These are phyloP conservation scores for Xeromyces bisporus DNA, from an alignment of 495 filamentous ascomycete species.

Conservation along the genomic window DNA sequence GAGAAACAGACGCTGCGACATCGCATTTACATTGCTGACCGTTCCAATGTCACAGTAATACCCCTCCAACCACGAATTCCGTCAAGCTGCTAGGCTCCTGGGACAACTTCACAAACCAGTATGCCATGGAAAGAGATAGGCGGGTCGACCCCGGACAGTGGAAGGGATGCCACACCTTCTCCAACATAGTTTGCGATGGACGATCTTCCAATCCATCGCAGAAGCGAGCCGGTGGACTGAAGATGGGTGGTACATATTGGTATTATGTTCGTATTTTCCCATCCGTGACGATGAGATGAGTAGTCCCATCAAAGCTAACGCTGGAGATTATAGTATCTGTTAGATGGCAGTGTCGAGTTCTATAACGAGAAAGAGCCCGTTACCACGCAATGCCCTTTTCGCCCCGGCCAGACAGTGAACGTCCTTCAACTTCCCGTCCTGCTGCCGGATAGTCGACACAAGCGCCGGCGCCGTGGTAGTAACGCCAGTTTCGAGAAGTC, in stretches of 20 bases:
- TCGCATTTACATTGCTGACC: too few relatives aligned
- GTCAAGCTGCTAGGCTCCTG: conserved; percentile 79
- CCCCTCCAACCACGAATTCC: conserved; percentile 45
- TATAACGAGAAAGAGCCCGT: conserved; percentile 52
- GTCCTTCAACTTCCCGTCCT: conserved; percentile 64
- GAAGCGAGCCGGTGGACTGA: conserved; percentile 60
- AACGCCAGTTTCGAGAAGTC: conserved; percentile 22
- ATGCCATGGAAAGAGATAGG: conserved; percentile 62
- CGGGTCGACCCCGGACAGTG: conserved; percentile 55
- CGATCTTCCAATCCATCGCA: conserved; percentile 31
- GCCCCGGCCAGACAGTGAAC: conserved; percentile 76
- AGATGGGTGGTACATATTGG: conserved; percentile 87
- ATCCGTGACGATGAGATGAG: neutral
- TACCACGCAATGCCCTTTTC: conserved; percentile 66
- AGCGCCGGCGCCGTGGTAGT: conserved; percentile 19
- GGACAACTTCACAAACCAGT: conserved; percentile 71
- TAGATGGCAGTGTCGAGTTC: conserved; percentile 58
- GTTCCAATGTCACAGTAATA: conserved; percentile 41
- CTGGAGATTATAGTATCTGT: conserved; percentile 42
- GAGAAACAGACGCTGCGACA: too few relatives aligned
- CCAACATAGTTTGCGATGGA: conserved; percentile 71
- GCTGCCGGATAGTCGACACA: conserved; percentile 26
- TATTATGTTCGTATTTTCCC: conserved; percentile 54
- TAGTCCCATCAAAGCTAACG: conserved; percentile 1
- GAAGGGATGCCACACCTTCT: conserved; percentile 71